These are phyloP conservation scores for Clarireedia monteithiana DNA, from an alignment of 2,329 filamentous ascomycete species.

Conservation along the genomic window DNA sequence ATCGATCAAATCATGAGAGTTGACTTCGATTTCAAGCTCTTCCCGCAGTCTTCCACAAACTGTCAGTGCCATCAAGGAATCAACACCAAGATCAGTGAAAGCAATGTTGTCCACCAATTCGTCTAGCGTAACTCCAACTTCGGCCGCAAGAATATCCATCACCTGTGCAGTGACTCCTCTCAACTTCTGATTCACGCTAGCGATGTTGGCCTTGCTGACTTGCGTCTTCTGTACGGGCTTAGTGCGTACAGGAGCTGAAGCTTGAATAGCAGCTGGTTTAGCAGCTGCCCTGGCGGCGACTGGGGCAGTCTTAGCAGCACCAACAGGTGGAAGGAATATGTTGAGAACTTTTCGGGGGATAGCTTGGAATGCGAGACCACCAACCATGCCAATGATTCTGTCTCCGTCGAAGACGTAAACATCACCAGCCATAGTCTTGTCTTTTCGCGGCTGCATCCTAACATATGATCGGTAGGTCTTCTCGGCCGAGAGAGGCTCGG, in stretches of 20 bases:
- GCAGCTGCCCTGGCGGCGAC: slow-evolving; percentile 31
- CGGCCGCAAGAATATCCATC: slow-evolving; percentile 49
- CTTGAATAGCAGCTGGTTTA: slow-evolving; percentile 16
- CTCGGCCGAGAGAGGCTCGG: slow-evolving; percentile 35
- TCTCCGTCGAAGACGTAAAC: slow-evolving; percentile 31
- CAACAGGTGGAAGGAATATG: slow-evolving; percentile 4
- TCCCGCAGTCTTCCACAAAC: slow-evolving; percentile 50
- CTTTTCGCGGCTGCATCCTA: slow-evolving; percentile 35
- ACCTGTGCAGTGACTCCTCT: slow-evolving; percentile 28
- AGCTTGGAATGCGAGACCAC: slow-evolving; percentile 37
- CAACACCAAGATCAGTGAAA: slow-evolving; percentile 47
- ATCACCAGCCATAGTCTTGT: slow-evolving; percentile 35
- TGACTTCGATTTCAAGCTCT: slow-evolving; percentile 46
- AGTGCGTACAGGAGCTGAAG: background rate
- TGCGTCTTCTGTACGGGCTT: slow-evolving; percentile 7
- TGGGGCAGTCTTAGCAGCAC: background rate
- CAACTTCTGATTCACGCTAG: slow-evolving; percentile 20
- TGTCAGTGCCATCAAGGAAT: slow-evolving; percentile 54
- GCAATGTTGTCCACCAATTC: slow-evolving; percentile 44
- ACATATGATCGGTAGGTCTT: slow-evolving; percentile 50
- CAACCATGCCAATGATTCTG: slow-evolving; percentile 25
- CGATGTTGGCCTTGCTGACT: slow-evolving; percentile 4
- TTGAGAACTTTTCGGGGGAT: slow-evolving; percentile 9
- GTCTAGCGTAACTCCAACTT: slow-evolving; percentile 44
- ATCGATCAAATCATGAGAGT: slow-evolving; percentile 31